These are phyloP conservation scores for Plenodomus tracheiphilus DNA, from an alignment of 2,329 filamentous ascomycete species.

Conservation along the genomic window DNA sequence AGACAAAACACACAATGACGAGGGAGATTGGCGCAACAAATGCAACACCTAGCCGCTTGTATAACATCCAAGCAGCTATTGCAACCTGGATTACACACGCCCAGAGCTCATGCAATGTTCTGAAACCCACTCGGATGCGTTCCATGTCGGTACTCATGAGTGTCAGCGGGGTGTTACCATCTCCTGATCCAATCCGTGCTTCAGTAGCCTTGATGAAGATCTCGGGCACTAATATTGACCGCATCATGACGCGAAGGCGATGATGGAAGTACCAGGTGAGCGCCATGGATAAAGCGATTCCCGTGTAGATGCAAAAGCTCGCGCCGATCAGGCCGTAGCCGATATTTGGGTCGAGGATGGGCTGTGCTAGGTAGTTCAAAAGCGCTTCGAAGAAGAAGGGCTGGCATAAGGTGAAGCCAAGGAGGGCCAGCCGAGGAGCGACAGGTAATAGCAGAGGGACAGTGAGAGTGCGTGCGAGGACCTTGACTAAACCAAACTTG, in stretches of 20 bases:
- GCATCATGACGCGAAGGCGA: constrained; percentile 9
- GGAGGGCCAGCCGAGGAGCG: constrained; percentile 22
- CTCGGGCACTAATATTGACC: constrained; percentile 9
- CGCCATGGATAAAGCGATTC: too few relatives aligned
- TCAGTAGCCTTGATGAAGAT: constrained; percentile 13
- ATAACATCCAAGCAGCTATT: constrained; percentile 19
- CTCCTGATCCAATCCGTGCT: constrained; percentile 3
- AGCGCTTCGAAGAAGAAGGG: constrained; percentile 28
- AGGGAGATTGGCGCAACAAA: constrained; percentile 26
- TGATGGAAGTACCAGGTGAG: constrained; percentile 12
- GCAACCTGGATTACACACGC: constrained; percentile 13
- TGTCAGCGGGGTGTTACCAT: constrained; percentile 16
- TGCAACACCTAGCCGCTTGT: constrained; percentile 24
- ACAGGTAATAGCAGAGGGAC: constrained; percentile 26
- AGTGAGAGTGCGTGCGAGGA: constrained; percentile 24
- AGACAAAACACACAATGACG: constrained; percentile 19
- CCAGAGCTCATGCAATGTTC: constrained; percentile 26
- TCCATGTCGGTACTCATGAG: constrained; percentile 35
- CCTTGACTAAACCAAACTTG: constrained; percentile 23
- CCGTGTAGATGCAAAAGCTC: too few relatives aligned
- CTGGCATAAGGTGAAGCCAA: constrained; percentile 33
- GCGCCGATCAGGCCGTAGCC: not conserved
- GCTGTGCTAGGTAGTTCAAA: constrained; percentile 14
- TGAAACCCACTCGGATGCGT: constrained; percentile 16
- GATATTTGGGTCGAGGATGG: constrained; percentile 12